These are phyloP conservation scores for Aspergillus ruber DNA, from an alignment of 2,329 filamentous ascomycete genomes.

Conservation along the genomic window DNA sequence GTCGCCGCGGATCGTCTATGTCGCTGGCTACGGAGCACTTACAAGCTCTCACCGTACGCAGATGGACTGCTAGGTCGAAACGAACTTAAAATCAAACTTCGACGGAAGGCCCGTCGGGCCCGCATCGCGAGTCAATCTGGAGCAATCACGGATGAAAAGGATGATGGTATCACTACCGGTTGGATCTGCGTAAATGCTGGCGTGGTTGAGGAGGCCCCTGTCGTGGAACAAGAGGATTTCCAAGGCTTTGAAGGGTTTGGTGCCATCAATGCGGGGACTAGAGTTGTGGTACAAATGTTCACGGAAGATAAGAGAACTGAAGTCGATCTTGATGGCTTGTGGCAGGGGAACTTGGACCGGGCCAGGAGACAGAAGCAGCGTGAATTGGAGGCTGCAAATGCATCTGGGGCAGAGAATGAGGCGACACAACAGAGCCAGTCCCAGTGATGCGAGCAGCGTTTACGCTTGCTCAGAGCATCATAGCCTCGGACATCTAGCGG, in stretches of 20 bases:
- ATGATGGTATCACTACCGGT: slow-evolving; percentile 84
- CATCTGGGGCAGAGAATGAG: slow-evolving; percentile 18
- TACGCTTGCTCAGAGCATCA: too few species aligned
- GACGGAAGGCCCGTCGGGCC: slow-evolving; percentile 71
- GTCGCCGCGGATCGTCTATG: slow-evolving; percentile 85
- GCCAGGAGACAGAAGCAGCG: slow-evolving; percentile 32
- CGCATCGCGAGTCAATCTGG: slow-evolving; percentile 70
- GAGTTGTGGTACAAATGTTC: slow-evolving; percentile 65
- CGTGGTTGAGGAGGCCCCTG: slow-evolving; percentile 51
- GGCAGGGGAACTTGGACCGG: slow-evolving; percentile 45
- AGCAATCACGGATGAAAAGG: slow-evolving; percentile 51
- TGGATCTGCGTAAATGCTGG: slow-evolving; percentile 96
- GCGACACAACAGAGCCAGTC: too few species aligned
- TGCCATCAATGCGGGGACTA: slow-evolving; percentile 48
- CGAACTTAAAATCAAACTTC: slow-evolving; percentile 80
- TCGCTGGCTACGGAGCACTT: slow-evolving; percentile 69
- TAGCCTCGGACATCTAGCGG: too few species aligned
- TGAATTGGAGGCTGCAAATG: slow-evolving; percentile 20
- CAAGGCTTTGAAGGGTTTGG: slow-evolving; percentile 69
- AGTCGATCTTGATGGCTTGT: slow-evolving; percentile 60
- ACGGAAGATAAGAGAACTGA: slow-evolving; percentile 64
- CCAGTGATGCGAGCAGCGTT: too few species aligned
- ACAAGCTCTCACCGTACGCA: slow-evolving; percentile 68
- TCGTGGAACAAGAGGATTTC: slow-evolving; percentile 21
- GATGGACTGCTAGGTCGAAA: slow-evolving; percentile 86